phyloP scores from a whole-genome alignment of 768 basidiomycete genomes.

The Megacollybia marginata region DNA sequence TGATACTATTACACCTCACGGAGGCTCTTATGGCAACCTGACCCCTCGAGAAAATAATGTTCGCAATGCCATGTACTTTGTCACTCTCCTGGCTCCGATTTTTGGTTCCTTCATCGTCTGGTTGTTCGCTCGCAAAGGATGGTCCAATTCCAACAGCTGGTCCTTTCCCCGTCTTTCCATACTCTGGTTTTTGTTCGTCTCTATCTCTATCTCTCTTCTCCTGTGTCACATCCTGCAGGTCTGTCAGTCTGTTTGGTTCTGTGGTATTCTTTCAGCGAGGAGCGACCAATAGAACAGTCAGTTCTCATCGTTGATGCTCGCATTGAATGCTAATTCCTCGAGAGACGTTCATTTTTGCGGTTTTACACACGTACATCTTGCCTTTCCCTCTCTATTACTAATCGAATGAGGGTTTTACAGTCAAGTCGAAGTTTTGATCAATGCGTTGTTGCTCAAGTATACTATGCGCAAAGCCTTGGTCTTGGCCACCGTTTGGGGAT shows the following conservation, averaged over 20 bases:
- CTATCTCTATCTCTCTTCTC: neutral
- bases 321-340: neutral
- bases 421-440: conserved; percentile 7
- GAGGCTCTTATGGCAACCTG: conserved; percentile 7
- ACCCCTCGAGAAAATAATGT: conserved; percentile 6
- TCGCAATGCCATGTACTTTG: conserved; percentile 6
- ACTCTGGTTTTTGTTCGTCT: conserved; percentile 5
- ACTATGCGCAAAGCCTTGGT: conserved; percentile 2
- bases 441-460: conserved; percentile 4
- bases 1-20: conserved; percentile 5
- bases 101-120: conserved; percentile 6
- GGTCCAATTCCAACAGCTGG: conserved; percentile 1
- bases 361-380: neutral
- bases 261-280: conserved; percentile 6
- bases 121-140: conserved; percentile 4
- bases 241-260: conserved; percentile 6
- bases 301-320: neutral
- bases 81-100: conserved; percentile 4
- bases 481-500: conserved; percentile 5
- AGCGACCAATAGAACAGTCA: conserved; percentile 6
- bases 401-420: conserved; percentile 2
- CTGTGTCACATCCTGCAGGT: conserved; percentile 1
- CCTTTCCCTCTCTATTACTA: neutral
- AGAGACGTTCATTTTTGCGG: neutral
- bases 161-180: conserved; percentile 6